Evolutionary conservation across 2,329 filamentous ascomycete species (phyloP), one percentile per base, ranked within the genome.

Genomic region (Diaporthe ampelina): DNA sequence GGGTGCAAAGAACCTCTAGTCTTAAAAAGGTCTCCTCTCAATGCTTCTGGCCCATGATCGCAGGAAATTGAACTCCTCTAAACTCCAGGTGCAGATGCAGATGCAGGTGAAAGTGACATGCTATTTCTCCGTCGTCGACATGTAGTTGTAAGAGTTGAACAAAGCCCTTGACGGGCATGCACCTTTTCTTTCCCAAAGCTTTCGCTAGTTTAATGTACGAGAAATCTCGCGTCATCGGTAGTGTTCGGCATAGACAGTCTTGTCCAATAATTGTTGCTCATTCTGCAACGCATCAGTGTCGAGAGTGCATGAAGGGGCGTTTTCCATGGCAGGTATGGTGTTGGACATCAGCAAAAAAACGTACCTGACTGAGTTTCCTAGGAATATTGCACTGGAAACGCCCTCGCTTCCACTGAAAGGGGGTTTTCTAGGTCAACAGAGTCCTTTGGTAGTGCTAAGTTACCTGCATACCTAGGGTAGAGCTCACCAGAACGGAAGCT

Each of bases 301-400:
- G 40, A 32, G 13, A 21, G 19, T n/a, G 3, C 13, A 13, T 11
- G 65, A 6, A 13, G n/a, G 5, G 11, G 19, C 2, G 35, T 10
- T 21, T 50, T 24, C 11, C 48, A 40, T 37, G 13, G 29, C 43
- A 4, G 24, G 5, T 6, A 8, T 54, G 4, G 10, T 19, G n/a
- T 35, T 11, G 17, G 5, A 4, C 37, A 15, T 43, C 19, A 32
- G 52, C 63, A 4, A 43, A 5, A 43, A 15, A 43, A 43, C 40
- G 13, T 45, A 70, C 72, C 0, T 54, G 43, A 24, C 19, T n/a
- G 5, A 73, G 61, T 26, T 24, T 37, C 19, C 72, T 54, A 10
- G 72, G 72, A 37, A 73, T 17, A 19, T 54, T 69, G 26, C 72
- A 73, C 13, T 69, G 61, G 29, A 69, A 73, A 40, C 72, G 72